Evolutionary conservation across 2,329 filamentous ascomycete genomes (phyloP), one percentile per base, ranked within the genome.

Genomic region (Phaeoacremonium minimum): DNA sequence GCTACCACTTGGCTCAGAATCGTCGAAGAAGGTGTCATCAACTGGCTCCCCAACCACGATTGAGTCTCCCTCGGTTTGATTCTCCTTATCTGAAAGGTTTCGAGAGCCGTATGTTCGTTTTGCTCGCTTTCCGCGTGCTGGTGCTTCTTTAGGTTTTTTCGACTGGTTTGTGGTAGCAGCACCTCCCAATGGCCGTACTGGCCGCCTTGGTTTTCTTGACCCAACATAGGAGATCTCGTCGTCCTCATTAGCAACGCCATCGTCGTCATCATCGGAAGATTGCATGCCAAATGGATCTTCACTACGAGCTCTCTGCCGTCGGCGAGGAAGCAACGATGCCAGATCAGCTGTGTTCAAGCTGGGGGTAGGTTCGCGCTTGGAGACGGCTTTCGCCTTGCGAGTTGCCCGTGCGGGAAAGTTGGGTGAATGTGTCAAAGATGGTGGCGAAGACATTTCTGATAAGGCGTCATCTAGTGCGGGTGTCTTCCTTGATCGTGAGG

Each of bases 351-450:
- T 78, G 1, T 71, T 76, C 5, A 75, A 42, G 37, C 71, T 67
- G 4, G 63, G 56, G 5, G 58, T 62, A 7, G 50, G 52, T 30
- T 64, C 64, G 32, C 53, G 53, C 37, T 35, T 39, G 30, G 42
- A 28, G 18, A 14, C 33, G 9, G 34, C 32, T 22, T 44, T 30
- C 40, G 37, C 13, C 50, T 55, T 6, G 50, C 49, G 6, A 53
- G 9, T 53, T 6, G 54, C 49, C 12, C 36, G 30, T 18, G 57
- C 50, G 7, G 47, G 55, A 41, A 65, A 70, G 47, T 83, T 82
- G 19, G 80, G 80, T 1, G 80, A 84, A 49, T 83, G 78, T 4
- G 79, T 84, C 4, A 84, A 63, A 0, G 80, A 83, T 1, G 80
- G 80, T 0, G 78, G 80, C 3, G 78, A 83, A 2, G 80, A 83